Conservation (phyloP, 257 asterid genomes). For the Sherardia arvensis region DNA sequence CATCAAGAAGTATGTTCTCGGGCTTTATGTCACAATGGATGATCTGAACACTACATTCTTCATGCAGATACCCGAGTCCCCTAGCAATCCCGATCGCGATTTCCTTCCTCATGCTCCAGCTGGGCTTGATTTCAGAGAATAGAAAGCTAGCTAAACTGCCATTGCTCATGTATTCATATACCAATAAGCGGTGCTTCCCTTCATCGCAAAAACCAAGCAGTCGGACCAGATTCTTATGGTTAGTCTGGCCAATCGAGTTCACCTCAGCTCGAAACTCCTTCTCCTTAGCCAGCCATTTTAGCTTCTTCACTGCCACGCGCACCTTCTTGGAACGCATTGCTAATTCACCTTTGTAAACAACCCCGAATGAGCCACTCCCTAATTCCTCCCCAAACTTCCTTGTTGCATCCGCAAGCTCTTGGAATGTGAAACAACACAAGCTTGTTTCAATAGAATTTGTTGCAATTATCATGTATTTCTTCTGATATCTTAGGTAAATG, state of each 20-base stretch:
- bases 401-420: conserved; percentile 24
- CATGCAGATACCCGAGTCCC: conserved; percentile 32
- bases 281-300: conserved; percentile 33
- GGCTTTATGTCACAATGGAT: conserved; percentile 35
- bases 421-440: conserved; percentile 12
- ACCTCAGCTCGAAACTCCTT: conserved; percentile 59
- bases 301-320: conserved; percentile 42
- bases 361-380: conserved; percentile 58
- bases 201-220: conserved; percentile 30
- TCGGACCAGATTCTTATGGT: conserved; percentile 55
- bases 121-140: conserved; percentile 25
- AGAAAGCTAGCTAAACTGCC: conserved; percentile 25
- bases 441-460: background rate
- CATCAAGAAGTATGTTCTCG: conserved; percentile 36
- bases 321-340: background rate
- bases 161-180: conserved; percentile 16
- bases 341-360: conserved; percentile 45
- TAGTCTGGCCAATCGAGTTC: conserved; percentile 40
- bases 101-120: conserved; percentile 43
- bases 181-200: conserved; percentile 21
- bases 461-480: background rate
- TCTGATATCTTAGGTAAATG: background rate
- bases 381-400: conserved; percentile 20
- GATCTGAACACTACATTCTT: conserved; percentile 28
- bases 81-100: conserved; percentile 32